phyloP scores from a whole-genome alignment of 2,329 filamentous ascomycete genomes.

The Clarireedia monteithiana region DNA sequence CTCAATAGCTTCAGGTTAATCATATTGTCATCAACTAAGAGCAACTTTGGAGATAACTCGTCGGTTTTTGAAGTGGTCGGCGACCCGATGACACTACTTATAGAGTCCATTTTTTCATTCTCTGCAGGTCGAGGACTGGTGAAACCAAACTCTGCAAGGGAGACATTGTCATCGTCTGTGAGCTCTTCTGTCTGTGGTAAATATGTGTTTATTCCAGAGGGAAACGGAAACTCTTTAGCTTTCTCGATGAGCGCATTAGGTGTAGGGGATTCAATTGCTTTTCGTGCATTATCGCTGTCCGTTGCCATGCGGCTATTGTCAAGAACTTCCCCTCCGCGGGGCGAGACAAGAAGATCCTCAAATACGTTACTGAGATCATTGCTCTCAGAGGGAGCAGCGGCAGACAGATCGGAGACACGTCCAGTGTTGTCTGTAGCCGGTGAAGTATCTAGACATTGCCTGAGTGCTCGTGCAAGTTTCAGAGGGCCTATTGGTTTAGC shows the following conservation, averaged over 20 bases:
- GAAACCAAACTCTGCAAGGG: not conserved
- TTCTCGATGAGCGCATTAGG: conserved; percentile 23
- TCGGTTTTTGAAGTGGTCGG: not conserved
- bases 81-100: no score
- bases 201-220: conserved; percentile 4
- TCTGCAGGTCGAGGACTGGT: not conserved
- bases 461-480: conserved; percentile 27
- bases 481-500: conserved; percentile 28
- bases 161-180: not conserved
- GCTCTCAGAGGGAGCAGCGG: conserved; percentile 10
- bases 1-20: conserved; percentile 35
- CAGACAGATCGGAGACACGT: conserved; percentile 13
- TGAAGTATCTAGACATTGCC: conserved; percentile 20
- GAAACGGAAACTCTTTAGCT: conserved; percentile 26
- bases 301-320: conserved; percentile 28
- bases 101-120: not conserved
- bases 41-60: conserved; percentile 17
- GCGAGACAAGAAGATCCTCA: conserved; percentile 22
- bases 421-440: not conserved
- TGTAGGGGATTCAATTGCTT: conserved; percentile 27
- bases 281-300: conserved; percentile 27
- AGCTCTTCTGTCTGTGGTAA: not conserved
- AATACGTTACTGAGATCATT: conserved; percentile 24
- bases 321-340: conserved; percentile 21
- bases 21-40: conserved; percentile 37